Base-by-base conservation (phyloP, 2,329 filamentous ascomycete genomes). In the Colletotrichum lupini region DNA sequence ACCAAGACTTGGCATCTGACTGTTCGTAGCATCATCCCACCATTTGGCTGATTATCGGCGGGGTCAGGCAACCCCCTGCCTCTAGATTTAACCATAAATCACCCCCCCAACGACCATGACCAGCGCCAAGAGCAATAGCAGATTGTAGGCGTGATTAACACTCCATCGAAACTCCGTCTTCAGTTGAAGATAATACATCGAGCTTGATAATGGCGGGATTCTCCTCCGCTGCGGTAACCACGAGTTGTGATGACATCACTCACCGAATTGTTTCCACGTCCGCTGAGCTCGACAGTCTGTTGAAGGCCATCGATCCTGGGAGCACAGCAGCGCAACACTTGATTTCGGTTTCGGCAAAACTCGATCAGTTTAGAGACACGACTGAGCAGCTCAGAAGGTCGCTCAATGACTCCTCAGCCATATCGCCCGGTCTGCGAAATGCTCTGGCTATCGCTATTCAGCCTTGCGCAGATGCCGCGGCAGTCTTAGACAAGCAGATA, bases 401-500 rank as follows among this genome's bases (percentile, higher is more conserved):
- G 7, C 76, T 83, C 7, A 67, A 75, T 22, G 62, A 61, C 5
- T 76, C 80, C 0, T 62, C 74, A 0, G 75, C 66, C 30, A 79
- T 83, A 57, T 82, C 82, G 4, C 68, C 70, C n/a, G 72, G 69
- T 4, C 53, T 83, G 49, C 82, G 82, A 62, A 76, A 74, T 0
- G 75, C 77, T 9, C 65, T 83, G 28, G 77, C 76, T 63, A 75
- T 77, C 14, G 77, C 75, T 11, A 73, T 83, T 1, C 73, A 72
- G 26, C 77, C 75, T 5, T 83, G 82, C 59, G 80, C 82, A 71
- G 75, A 70, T 4, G 74, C 77, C 4, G 74, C 76, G 24, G 81
- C 79, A 1, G 76, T 76, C 19, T 60, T 83, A 49, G 79, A 79
- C 53, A 83, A 83, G 74, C 82, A 83, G 76, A 64, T 81, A 0